A percentile compares a stretch with the other conserved stretches of the same genome.
Conservation (phyloP, 2,329 filamentous ascomycete species). For the Allantophomopsis lycopodina region DNA sequence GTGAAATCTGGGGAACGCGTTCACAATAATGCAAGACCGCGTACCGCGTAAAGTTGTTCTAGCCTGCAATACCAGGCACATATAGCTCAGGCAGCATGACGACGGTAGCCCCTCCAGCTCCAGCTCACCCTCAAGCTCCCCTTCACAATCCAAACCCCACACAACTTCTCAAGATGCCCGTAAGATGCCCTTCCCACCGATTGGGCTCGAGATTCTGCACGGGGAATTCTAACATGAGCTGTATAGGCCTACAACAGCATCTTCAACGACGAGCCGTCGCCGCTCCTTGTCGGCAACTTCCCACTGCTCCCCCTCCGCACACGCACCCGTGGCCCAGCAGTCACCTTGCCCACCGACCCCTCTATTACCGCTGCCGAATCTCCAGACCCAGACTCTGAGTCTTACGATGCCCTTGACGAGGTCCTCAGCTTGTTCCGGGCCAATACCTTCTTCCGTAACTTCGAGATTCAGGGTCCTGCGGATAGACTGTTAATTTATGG, state of each 20-base stretch:
- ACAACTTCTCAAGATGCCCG: constrained; percentile 26
- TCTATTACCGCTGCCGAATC: constrained; percentile 30
- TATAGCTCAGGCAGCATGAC: neutral
- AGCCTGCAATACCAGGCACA: neutral
- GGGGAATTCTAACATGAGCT: constrained; percentile 3
- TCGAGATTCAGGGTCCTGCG: constrained; percentile 93
- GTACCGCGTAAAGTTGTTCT: neutral
- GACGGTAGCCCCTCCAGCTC: neutral
- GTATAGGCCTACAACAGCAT: constrained; percentile 83
- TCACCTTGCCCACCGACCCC: constrained; percentile 51
- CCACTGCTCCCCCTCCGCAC: constrained; percentile 90
- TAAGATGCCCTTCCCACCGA: constrained; percentile 14
- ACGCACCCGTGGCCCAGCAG: constrained; percentile 87
- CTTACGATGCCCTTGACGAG: constrained; percentile 94
- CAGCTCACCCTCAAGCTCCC: too few relatives aligned
- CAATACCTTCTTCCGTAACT: constrained; percentile 98
- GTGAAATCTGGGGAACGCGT: too few relatives aligned
- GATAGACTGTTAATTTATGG: constrained; percentile 94
- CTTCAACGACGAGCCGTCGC: constrained; percentile 70
- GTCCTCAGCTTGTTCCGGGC: constrained; percentile 85
- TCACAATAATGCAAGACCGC: neutral
- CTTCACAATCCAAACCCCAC: too few relatives aligned
- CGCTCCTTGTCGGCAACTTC: constrained; percentile 66
- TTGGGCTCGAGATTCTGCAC: neutral
- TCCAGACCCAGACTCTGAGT: constrained; percentile 75